phyloP scores from a whole-genome alignment of 2,329 filamentous ascomycete genomes.

The Penicillium sp. region DNA sequence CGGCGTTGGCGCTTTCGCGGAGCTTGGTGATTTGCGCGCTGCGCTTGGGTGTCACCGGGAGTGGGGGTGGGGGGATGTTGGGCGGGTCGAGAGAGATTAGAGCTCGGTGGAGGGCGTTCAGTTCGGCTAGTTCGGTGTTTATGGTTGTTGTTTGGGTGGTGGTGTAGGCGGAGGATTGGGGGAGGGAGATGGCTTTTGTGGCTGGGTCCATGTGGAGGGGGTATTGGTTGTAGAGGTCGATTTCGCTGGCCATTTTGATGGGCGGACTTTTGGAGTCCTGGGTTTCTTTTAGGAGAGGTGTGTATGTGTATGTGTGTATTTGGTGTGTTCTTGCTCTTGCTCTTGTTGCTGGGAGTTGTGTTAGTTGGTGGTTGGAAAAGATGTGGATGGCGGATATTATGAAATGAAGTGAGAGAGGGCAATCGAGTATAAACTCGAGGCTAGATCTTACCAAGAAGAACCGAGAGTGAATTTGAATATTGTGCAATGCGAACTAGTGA shows the following conservation, averaged over 20 bases:
- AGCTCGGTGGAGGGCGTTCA: slow-evolving; percentile 77
- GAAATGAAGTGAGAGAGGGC: neutral
- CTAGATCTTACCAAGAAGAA: neutral
- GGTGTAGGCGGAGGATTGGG: slow-evolving; percentile 50
- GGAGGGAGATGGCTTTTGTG: slow-evolving; percentile 71
- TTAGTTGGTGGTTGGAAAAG: slow-evolving; percentile 3
- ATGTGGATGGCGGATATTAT: neutral
- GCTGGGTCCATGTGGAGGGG: slow-evolving; percentile 80
- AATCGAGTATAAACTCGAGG: neutral
- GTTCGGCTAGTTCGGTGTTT: slow-evolving; percentile 67
- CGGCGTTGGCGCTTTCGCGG: slow-evolving; percentile 81
- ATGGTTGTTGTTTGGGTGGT: slow-evolving; percentile 56
- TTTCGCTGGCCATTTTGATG: slow-evolving; percentile 33
- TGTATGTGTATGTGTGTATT: neutral
- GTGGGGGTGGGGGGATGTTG: slow-evolving; percentile 78
- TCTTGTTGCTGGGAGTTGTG: slow-evolving; percentile 1
- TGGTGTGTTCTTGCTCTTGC: neutral
- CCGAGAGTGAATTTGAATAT: neutral
- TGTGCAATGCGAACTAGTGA: neutral
- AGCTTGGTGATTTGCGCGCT: slow-evolving; percentile 86
- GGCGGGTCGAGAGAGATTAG: slow-evolving; percentile 69
- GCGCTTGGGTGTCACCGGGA: slow-evolving; percentile 92
- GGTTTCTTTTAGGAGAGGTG: neutral
- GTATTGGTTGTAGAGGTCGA: slow-evolving; percentile 71
- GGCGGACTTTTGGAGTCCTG: slow-evolving; percentile 5